Evolutionary conservation across 176 grass and related monocot species (phyloP).

Genomic region (Oryza glaberrima): DNA sequence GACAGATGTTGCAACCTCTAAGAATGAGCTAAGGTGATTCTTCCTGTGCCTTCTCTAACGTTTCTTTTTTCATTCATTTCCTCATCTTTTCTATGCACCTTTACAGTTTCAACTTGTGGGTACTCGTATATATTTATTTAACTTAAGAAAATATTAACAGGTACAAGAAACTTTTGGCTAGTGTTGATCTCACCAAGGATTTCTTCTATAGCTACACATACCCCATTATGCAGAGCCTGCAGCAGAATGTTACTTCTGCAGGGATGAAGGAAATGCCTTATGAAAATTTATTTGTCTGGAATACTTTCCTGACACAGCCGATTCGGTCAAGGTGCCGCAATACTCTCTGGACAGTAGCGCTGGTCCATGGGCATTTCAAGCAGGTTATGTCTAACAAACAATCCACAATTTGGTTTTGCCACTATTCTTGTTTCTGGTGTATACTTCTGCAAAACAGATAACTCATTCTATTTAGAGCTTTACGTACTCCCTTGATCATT

Average conservation of each 20-base stretch:
- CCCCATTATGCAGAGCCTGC: constrained; percentile 89
- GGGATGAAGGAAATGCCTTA: constrained; percentile 74
- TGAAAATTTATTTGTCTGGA: constrained; percentile 97
- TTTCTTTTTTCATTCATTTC: constrained; percentile 19
- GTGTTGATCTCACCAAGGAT: constrained; percentile 95
- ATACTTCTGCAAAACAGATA: constrained; percentile 19
- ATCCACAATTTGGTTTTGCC: not conserved
- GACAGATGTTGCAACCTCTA: constrained; percentile 84
- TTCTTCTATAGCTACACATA: constrained; percentile 99
- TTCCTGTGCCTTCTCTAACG: constrained; percentile 1
- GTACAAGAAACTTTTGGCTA: constrained; percentile 93
- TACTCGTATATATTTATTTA: constrained; percentile 19
- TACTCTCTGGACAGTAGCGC: constrained; percentile 87
- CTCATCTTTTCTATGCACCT: not conserved
- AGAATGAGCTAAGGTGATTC: constrained; percentile 80
- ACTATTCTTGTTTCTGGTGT: constrained; percentile 21
- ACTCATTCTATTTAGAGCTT: constrained; percentile 1
- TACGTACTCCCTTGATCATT: constrained; percentile 4
- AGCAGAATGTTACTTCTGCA: constrained; percentile 69
- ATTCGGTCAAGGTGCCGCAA: constrained; percentile 86
- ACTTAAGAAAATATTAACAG: constrained; percentile 39
- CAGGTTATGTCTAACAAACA: constrained; percentile 58
- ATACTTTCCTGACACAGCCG: constrained; percentile 80
- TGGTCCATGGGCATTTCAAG: constrained; percentile 97
- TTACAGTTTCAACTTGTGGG: not conserved